Conservation (phyloP, 2,329 filamentous ascomycete genomes). For the Chrysosporium queenslandicum region DNA sequence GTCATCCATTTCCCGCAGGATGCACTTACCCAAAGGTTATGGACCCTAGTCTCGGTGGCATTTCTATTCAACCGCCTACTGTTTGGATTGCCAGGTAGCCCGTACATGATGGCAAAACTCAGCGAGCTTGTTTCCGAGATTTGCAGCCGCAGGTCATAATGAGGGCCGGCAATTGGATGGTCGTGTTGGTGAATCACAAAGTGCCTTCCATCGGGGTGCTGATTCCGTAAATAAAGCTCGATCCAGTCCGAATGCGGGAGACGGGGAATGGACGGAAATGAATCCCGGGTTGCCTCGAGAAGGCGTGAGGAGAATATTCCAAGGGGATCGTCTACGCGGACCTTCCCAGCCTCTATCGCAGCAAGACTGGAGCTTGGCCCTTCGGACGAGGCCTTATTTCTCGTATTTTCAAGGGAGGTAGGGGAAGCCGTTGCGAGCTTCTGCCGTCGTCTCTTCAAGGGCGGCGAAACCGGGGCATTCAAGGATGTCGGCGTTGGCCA, state of each 20-base stretch:
- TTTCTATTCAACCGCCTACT: conserved; percentile 46
- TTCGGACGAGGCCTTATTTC: neutral
- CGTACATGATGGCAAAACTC: conserved; percentile 56
- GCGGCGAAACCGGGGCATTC: conserved; percentile 24
- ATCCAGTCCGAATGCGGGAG: conserved; percentile 37
- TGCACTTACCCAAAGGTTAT: conserved; percentile 49
- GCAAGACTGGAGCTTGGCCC: conserved; percentile 25
- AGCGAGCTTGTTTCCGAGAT: conserved; percentile 57
- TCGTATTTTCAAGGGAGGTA: neutral
- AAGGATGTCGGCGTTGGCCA: conserved; percentile 14
- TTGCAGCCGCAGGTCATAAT: conserved; percentile 61
- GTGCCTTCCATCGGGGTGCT: conserved; percentile 41
- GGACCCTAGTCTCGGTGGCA: conserved; percentile 53
- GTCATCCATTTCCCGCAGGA: too few relatives aligned
- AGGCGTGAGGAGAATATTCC: conserved; percentile 40
- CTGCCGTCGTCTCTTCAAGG: conserved; percentile 15
- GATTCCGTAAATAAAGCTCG: conserved; percentile 41
- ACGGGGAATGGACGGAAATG: conserved; percentile 21
- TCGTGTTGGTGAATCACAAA: conserved; percentile 67
- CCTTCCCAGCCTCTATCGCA: conserved; percentile 44
- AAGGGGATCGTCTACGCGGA: conserved; percentile 41
- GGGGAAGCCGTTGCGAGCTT: neutral
- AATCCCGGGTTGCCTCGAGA: conserved; percentile 21
- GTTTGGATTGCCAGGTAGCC: conserved; percentile 50
- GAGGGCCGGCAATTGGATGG: conserved; percentile 57